A percentile compares a stretch with the other conserved stretches of the same genome.
phyloP scores from a whole-genome alignment of 2,329 filamentous ascomycete species.

The Hortaea werneckii region DNA sequence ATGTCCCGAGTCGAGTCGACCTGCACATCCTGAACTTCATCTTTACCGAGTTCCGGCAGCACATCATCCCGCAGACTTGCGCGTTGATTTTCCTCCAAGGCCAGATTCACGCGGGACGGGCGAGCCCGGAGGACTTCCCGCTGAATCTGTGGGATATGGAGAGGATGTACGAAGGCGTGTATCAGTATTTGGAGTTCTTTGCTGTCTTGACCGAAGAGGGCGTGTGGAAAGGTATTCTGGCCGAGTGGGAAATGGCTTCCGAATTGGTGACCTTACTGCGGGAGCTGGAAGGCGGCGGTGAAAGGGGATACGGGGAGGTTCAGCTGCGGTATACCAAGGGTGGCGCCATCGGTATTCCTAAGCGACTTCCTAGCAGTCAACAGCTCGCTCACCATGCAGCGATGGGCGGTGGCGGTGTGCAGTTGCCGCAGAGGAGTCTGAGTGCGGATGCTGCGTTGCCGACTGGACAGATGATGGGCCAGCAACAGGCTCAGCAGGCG shows the following conservation, averaged over 20 bases:
- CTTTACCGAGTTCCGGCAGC: constrained; percentile 82
- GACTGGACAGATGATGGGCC: not conserved
- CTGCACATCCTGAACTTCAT: constrained; percentile 72
- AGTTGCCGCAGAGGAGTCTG: constrained; percentile 13
- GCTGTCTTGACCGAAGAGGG: constrained; percentile 78
- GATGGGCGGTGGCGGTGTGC: not conserved
- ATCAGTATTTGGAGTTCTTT: constrained; percentile 89
- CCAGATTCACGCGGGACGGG: constrained; percentile 68
- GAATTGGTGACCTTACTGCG: constrained; percentile 81
- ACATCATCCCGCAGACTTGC: constrained; percentile 87
- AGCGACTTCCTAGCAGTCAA: constrained; percentile 26
- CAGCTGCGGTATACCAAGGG: not conserved
- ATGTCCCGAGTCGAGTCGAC: constrained; percentile 38
- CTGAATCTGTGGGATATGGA: constrained; percentile 98
- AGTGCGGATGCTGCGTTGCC: constrained; percentile 16
- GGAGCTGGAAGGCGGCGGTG: constrained; percentile 53
- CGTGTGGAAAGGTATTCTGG: constrained; percentile 72
- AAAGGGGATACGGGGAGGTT: not conserved
- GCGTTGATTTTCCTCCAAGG: constrained; percentile 91
- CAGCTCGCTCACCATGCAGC: not conserved
- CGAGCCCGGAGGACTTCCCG: constrained; percentile 77
- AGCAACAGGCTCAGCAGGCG: not conserved
- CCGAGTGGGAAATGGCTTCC: constrained; percentile 84
- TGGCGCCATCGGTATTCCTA: constrained; percentile 48
- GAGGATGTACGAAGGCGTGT: constrained; percentile 85